Conservation (phyloP, 2,329 filamentous ascomycete species). For the Paraphoma sp. region DNA sequence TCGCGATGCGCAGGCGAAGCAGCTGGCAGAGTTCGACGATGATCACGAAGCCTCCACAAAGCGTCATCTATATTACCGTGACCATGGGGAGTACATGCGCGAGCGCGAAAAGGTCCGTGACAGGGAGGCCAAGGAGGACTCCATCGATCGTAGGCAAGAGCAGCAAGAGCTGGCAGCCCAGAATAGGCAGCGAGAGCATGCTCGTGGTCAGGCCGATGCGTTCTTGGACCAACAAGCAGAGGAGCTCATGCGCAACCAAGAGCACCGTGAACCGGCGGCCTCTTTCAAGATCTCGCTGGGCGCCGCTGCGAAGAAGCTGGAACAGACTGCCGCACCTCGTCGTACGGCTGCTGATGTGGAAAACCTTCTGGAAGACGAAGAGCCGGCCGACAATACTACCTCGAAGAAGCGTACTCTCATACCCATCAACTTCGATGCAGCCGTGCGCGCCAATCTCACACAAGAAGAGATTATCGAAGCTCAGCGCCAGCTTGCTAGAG, state of each 20-base stretch:
- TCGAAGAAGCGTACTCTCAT: constrained; percentile 74
- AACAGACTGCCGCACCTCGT: constrained; percentile 62
- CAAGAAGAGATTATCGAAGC: constrained; percentile 88
- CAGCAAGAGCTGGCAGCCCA: constrained; percentile 74
- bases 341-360: constrained; percentile 94
- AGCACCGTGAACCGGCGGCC: constrained; percentile 68
- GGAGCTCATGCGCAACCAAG: constrained; percentile 64
- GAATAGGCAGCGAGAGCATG: constrained; percentile 76
- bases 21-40: constrained; percentile 85
- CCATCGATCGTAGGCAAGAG: constrained; percentile 81
- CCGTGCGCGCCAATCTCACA: constrained; percentile 63
- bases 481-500: constrained; percentile 79
- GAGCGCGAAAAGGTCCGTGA: constrained; percentile 77
- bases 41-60: constrained; percentile 79
- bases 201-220: constrained; percentile 83
- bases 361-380: constrained; percentile 92
- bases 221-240: constrained; percentile 86
- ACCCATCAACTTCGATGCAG: constrained; percentile 53
- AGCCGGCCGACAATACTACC: constrained; percentile 68
- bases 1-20: constrained; percentile 72
- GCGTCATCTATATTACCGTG: constrained; percentile 82
- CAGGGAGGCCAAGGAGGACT: constrained; percentile 78
- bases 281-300: constrained; percentile 90
- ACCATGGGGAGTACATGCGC: constrained; percentile 83
- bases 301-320: constrained; percentile 77